Base-by-base conservation (phyloP, 2,329 filamentous ascomycete species). In the Immersiporthe knoxdaviesiana region DNA sequence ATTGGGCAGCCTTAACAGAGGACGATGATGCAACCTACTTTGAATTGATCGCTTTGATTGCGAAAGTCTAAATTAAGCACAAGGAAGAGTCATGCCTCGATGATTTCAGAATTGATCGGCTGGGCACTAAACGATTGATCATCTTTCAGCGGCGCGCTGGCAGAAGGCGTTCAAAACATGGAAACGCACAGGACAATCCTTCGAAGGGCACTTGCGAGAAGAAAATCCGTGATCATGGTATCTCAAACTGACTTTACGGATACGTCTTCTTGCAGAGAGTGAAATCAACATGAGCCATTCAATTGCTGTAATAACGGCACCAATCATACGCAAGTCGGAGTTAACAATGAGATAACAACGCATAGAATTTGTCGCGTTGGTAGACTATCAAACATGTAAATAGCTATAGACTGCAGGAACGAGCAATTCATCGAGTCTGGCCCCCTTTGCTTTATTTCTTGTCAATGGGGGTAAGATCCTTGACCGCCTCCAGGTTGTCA, bases 401-500 rank as follows among this genome's bases (percentile, higher is more conserved):
- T 18, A 32, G 30, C 27, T 56, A 18, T 16, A 32, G 24, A 7
- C 27, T 30, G 27, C 16, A 4, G 52, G 14, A 56, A 32, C 18
- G 52, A 30, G 7, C 52, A 4, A 56, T 30, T 18, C 32, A 60
- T 21, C 16, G 18, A 62, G 14, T 2, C 59, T 10, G n/a, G 35
- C n/a, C 14, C 24, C n/a, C n/a, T 30, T 3, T 37, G 35, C 10
- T 37, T 50, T n/a, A 50, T 47, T 63, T 47, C 61, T 47, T 63
- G 41, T 47, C 41, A 6, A 63, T 63, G 14, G n/a, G 18, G 24
- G 61, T 47, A 2, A 63, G 24, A 11, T 63, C 27, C 39, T 50
- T 63, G 24, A 63, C 61, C 61, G 39, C 61, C 30, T 63, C 61
- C 24, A 63, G 21, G 27, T 63, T 63, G 11, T 63, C 61, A 30